Evolutionary conservation across 208 protist genomes (phyloP).

Genomic region (Willaertia magna): DNA sequence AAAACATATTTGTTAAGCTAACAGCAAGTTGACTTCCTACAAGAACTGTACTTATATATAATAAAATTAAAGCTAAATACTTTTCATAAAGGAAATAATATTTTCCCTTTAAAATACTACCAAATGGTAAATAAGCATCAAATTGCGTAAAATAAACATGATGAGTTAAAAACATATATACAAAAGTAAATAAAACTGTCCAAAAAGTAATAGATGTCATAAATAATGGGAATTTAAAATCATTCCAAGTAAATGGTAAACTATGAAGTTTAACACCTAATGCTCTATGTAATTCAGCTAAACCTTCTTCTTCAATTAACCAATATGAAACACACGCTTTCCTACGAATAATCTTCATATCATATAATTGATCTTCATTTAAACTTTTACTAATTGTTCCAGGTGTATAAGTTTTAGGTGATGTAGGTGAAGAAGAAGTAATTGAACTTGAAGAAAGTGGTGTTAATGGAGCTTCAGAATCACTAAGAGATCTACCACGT

Average conservation of each 20-base stretch:
- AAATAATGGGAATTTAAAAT: background rate
- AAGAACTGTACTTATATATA: background rate
- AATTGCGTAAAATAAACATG: background rate
- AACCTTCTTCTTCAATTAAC: background rate
- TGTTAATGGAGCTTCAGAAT: background rate
- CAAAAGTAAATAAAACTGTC: background rate
- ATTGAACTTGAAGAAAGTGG: background rate
- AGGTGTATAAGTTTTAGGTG: background rate
- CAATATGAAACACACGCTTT: background rate
- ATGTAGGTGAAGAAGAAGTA: background rate
- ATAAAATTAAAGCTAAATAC: background rate
- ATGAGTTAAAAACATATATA: background rate
- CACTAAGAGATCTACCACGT: background rate
- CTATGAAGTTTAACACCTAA: background rate
- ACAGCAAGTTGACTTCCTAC: slow-evolving; percentile 8
- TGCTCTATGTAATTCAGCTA: background rate
- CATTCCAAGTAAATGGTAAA: background rate
- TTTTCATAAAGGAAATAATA: background rate
- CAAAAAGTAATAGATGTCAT: background rate
- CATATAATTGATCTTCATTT: background rate
- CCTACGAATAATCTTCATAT: background rate
- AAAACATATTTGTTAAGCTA: background rate
- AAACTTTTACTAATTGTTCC: background rate
- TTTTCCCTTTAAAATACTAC: background rate
- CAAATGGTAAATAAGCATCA: background rate